phyloP scores from a whole-genome alignment of 163 green algal genomes.

The Scenedesmus sp. region DNA sequence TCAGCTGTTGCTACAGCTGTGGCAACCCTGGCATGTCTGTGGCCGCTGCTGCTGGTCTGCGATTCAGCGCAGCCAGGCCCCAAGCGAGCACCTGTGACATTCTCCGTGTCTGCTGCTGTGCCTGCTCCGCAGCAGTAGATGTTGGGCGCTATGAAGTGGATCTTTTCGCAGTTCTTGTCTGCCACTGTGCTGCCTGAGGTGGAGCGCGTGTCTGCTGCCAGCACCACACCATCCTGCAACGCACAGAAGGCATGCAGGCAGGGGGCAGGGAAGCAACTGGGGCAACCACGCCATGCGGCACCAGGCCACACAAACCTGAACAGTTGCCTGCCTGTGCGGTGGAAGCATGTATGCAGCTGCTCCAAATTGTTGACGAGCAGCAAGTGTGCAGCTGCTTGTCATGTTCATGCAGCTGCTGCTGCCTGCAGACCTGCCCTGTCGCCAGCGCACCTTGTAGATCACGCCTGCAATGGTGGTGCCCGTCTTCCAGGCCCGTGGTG shows the following conservation, averaged over 20 bases:
- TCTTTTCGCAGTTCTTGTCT: slow-evolving; percentile 99
- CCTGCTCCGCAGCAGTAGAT: slow-evolving; percentile 99
- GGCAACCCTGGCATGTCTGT: neutral
- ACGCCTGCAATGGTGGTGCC: slow-evolving; percentile 95
- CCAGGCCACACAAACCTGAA: neutral
- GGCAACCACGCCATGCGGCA: neutral
- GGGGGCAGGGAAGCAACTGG: neutral
- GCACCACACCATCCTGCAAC: slow-evolving; percentile 94
- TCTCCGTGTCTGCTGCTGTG: slow-evolving; percentile 97
- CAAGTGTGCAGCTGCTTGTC: neutral
- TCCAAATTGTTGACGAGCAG: neutral
- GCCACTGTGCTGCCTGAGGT: slow-evolving; percentile 95
- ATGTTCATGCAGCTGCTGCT: neutral
- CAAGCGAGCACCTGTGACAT: slow-evolving; percentile 88
- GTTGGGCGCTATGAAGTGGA: slow-evolving; percentile 98
- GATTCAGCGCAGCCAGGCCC: neutral
- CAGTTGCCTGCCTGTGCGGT: no score
- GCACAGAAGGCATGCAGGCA: neutral
- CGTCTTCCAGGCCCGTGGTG: slow-evolving; percentile 89
- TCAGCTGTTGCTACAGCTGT: no score
- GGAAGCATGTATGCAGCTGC: neutral
- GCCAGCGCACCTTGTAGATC: slow-evolving; percentile 87
- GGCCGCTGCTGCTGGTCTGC: neutral
- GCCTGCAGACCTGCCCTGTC: neutral
- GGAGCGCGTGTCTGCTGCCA: slow-evolving; percentile 97